Conservation (phyloP, 495 filamentous ascomycete species). For the Hypoxylon cercidicola region DNA sequence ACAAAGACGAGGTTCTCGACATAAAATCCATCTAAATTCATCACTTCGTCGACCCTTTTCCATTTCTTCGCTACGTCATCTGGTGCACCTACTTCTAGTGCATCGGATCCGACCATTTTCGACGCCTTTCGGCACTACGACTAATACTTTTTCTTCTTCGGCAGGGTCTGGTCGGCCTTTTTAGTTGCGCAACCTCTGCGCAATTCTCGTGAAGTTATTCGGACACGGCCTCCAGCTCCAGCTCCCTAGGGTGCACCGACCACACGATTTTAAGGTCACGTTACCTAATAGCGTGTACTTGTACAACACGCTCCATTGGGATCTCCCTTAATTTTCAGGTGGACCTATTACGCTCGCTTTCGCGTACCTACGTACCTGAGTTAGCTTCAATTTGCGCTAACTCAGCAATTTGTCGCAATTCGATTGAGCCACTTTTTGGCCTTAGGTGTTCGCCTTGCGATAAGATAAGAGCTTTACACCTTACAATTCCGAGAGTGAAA, state of each 20-base stretch:
- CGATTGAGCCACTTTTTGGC: not conserved
- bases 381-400: conserved; percentile 15
- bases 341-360: conserved; percentile 11
- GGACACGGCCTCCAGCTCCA: conserved; percentile 42
- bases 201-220: conserved; percentile 58
- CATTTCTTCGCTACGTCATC: conserved; percentile 47
- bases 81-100: conserved; percentile 43
- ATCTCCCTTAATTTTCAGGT: conserved; percentile 11
- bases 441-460: too few relatives aligned
- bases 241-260: conserved; percentile 48
- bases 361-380: conserved; percentile 32
- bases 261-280: conserved; percentile 51
- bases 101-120: conserved; percentile 41
- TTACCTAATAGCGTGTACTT: conserved; percentile 44
- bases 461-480: too few relatives aligned
- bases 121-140: conserved; percentile 28
- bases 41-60: conserved; percentile 38
- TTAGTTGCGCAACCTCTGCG: conserved; percentile 35
- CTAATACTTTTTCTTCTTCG: conserved; percentile 27
- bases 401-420: conserved; percentile 10
- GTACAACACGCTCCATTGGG: conserved; percentile 29
- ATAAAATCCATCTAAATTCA: conserved; percentile 64
- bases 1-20: conserved; percentile 62
- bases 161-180: conserved; percentile 15
- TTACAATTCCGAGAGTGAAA: too few relatives aligned